Evolutionary conservation across 2,329 filamentous ascomycete genomes (phyloP), one percentile per base, ranked within the genome.

Genomic region (Gaeumannomyces tritici): DNA sequence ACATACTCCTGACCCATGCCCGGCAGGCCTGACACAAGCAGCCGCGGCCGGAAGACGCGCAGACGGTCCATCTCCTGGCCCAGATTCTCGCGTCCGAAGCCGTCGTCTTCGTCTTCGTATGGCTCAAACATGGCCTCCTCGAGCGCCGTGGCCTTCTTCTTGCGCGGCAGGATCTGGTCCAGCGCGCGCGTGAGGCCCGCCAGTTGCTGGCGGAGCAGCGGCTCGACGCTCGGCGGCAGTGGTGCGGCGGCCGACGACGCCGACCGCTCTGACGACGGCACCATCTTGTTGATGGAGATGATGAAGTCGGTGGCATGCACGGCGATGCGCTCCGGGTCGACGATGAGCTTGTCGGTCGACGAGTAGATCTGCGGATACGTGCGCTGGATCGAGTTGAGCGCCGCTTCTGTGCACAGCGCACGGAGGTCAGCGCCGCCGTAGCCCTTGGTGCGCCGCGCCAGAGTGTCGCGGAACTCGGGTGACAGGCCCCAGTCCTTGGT

Each of bases 341-440:
- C 95, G 56, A 96, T 77, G 35, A 98, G 84, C 76, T 97, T 97
- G 72, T 96, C 87, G 66, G 90, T 88, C 0, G 93, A 93, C 28
- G 86, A 85, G 77, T 99, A 99, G 65, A 99, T 97, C 70, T 99
- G 95, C 21, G 95, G 95, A 71, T 96, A 99, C 4, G 90, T 93
- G 69, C 95, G 84, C 74, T 99, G 95, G 28, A 99, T 95, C 2
- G 95, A 89, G 73, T 99, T 99, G 63, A 99, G 80, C 3, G 95
- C 91, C 47, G 95, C 93, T 78, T 99, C 95, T 0, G 95, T 99
- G 74, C 93, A 98, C 35, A 99, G 82, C 15, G 95, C 93, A 65
- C 95, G 87, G 66, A 99, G 78, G 76, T 99, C 95, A 31, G 95
- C 95, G 82, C 95, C 95, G 65, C 93, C 95, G 69, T 98, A 69